Evolutionary conservation across 306 rosid genomes (phyloP).

Genomic region (cucumber (Cucumis sativus)): Cucumber_9930_V3 NC_026656.2:16896001-16896500

Average conservation of each 20-base stretch:
- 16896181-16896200: slow-evolving; percentile 41
- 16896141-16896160: slow-evolving; percentile 39
- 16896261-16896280: neutral
- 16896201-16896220: slow-evolving; percentile 7
- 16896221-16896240: neutral
- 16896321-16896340: neutral
- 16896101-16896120: slow-evolving; percentile 21
- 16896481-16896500: too few relatives aligned
- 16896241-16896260: neutral
- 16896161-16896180: slow-evolving; percentile 34
- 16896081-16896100: slow-evolving; percentile 50
- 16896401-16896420: too few relatives aligned
- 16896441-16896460: too few relatives aligned
- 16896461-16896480: too few relatives aligned
- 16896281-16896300: neutral
- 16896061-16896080: neutral
- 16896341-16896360: neutral
- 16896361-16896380: neutral
- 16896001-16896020: neutral
- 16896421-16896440: too few relatives aligned
- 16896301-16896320: neutral
- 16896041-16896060: neutral
- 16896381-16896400: too few relatives aligned
- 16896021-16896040: neutral
- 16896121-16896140: slow-evolving; percentile 29